Evolutionary conservation across 352 stramenopile genomes (phyloP).

Genomic region (Phytophthora palmivora): DNA sequence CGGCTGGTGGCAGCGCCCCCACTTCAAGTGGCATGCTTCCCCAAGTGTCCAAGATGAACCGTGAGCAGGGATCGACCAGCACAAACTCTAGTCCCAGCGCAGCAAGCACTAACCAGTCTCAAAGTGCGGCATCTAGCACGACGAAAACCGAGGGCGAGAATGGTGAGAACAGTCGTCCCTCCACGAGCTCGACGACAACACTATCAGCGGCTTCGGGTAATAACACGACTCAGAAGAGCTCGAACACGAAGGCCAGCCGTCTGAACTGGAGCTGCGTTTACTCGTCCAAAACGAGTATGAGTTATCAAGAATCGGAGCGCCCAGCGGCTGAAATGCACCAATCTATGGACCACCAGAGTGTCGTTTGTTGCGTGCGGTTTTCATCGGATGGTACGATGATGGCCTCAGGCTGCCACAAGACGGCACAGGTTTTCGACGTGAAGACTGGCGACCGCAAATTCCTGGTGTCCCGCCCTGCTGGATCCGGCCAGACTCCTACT

Average conservation of each 20-base stretch:
- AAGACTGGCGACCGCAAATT: constrained; percentile 87
- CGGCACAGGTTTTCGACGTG: constrained; percentile 87
- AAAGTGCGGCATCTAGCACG: constrained; percentile 44
- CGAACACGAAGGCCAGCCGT: constrained; percentile 81
- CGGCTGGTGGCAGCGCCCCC: constrained; percentile 26
- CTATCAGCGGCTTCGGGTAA: constrained; percentile 48
- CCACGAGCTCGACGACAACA: constrained; percentile 23
- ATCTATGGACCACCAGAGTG: constrained; percentile 91
- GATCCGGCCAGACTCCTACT: constrained; percentile 47
- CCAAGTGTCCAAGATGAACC: constrained; percentile 68
- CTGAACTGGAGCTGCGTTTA: constrained; percentile 90
- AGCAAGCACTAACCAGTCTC: constrained; percentile 28
- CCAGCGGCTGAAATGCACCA: constrained; percentile 85
- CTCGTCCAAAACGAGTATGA: constrained; percentile 70
- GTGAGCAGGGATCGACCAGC: constrained; percentile 50
- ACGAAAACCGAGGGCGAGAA: constrained; percentile 40
- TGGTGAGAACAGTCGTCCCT: constrained; percentile 32
- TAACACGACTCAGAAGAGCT: constrained; percentile 75
- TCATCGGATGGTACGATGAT: constrained; percentile 87
- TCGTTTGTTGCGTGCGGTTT: constrained; percentile 88
- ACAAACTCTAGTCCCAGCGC: constrained; percentile 66
- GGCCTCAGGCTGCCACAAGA: constrained; percentile 89
- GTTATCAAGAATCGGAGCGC: constrained; percentile 82
- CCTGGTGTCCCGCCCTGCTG: constrained; percentile 71
- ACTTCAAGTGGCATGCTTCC: constrained; percentile 44